Evolutionary conservation across 345 rosid genomes (phyloP).

Genomic region (Lepidium aucheri): DNA sequence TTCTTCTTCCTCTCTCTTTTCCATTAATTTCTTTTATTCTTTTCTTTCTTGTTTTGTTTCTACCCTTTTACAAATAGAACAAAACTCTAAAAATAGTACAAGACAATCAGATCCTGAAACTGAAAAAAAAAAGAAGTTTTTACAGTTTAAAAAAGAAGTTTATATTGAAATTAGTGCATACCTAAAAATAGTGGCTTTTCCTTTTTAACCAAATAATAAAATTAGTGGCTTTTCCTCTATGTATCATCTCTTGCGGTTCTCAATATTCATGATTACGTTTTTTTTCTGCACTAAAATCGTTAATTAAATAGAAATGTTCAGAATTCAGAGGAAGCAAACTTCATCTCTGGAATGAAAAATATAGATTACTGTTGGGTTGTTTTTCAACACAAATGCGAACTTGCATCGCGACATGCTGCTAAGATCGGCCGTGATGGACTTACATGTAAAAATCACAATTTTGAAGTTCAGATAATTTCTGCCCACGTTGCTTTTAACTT

Average conservation of each 20-base stretch:
- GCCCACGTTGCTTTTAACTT: too few relatives aligned
- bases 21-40: slow-evolving; percentile 12
- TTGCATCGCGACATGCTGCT: too few relatives aligned
- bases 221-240: background rate
- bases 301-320: background rate
- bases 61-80: slow-evolving; percentile 13
- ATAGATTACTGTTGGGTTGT: too few relatives aligned
- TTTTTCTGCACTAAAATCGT: background rate
- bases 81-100: slow-evolving; percentile 15
- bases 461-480: too few relatives aligned
- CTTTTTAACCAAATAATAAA: background rate
- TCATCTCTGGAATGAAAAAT: too few relatives aligned
- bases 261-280: background rate
- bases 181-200: slow-evolving; percentile 6
- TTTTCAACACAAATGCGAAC: too few relatives aligned
- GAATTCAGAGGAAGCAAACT: background rate
- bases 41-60: background rate
- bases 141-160: background rate
- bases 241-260: background rate
- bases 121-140: background rate
- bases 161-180: background rate
- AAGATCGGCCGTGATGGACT: background rate
- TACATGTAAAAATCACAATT: too few relatives aligned
- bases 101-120: background rate
- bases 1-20: slow-evolving; percentile 18